Conservation (phyloP, 495 filamentous ascomycete species). For the Trichoderma gamsii region DNA sequence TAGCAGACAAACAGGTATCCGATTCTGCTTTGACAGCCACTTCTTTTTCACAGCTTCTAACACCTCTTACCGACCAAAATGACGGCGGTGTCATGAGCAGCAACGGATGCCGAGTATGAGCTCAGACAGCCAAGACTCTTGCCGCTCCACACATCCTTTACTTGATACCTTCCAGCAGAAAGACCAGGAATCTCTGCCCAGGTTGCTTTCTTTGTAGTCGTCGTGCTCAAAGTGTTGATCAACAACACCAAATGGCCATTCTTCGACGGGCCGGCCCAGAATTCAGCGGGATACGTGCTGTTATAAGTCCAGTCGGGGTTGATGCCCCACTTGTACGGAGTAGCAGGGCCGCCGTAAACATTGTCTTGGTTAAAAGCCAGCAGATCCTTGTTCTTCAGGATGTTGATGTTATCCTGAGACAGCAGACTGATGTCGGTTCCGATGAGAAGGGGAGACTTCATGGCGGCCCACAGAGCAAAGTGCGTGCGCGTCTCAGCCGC, state of each 20-base stretch:
- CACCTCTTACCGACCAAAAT: background rate
- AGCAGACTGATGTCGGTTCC: conserved; percentile 41
- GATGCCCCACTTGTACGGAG: conserved; percentile 61
- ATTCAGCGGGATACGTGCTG: conserved; percentile 52
- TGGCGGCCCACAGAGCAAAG: conserved; percentile 34
- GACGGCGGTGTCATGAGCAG: background rate
- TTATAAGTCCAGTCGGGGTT: conserved; percentile 60
- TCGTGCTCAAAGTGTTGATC: conserved; percentile 40
- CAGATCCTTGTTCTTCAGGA: conserved; percentile 54
- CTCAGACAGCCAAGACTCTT: conserved; percentile 42
- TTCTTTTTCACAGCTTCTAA: too few relatives aligned
- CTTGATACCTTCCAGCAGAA: conserved; percentile 32
- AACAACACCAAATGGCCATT: conserved; percentile 45
- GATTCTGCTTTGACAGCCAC: background rate
- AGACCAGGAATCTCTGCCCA: conserved; percentile 6
- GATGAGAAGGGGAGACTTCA: conserved; percentile 33
- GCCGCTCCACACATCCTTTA: conserved; percentile 51
- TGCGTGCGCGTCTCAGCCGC: conserved; percentile 38
- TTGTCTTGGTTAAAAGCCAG: conserved; percentile 60
- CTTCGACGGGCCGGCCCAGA: conserved; percentile 48
- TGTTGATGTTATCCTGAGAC: conserved; percentile 36
- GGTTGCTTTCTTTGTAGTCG: background rate
- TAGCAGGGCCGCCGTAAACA: conserved; percentile 44
- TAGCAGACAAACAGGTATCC: background rate
- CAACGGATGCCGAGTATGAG: background rate